Evolutionary conservation across 176 grass and related monocot species (phyloP).

Genomic region (Canna indica): DNA sequence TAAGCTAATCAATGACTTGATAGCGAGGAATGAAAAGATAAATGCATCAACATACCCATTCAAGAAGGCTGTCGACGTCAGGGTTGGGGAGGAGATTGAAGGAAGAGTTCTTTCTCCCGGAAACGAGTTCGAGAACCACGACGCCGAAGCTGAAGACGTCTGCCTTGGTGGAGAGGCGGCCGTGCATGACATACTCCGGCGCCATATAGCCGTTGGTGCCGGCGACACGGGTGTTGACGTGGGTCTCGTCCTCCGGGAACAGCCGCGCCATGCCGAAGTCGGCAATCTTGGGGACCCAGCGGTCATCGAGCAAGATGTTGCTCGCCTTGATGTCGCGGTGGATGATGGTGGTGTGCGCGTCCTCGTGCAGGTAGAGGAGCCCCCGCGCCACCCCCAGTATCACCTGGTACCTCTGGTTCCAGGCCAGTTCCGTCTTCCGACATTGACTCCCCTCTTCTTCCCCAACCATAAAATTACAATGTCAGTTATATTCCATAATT

Average conservation of each 20-base stretch:
- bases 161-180: constrained; percentile 67
- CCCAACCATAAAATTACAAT: too few relatives aligned
- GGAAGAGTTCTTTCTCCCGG: constrained; percentile 55
- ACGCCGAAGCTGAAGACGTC: constrained; percentile 98
- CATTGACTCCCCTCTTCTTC: neutral
- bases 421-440: constrained; percentile 45
- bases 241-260: constrained; percentile 57
- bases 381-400: constrained; percentile 76
- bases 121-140: constrained; percentile 65
- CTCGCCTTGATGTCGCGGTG: constrained; percentile 97
- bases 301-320: constrained; percentile 81
- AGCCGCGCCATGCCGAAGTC: constrained; percentile 92
- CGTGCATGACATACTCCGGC: constrained; percentile 92
- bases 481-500: neutral
- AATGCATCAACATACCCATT: constrained; percentile 42
- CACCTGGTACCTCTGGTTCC: constrained; percentile 59
- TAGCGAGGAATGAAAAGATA: neutral
- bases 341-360: constrained; percentile 90
- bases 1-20: too few relatives aligned
- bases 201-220: constrained; percentile 98
- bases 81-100: constrained; percentile 35
- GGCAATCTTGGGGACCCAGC: constrained; percentile 85
- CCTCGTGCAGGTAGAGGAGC: constrained; percentile 90
- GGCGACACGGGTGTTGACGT: constrained; percentile 73
- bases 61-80: constrained; percentile 59